Conservation (phyloP, 1,284 basidiomycete genomes). For the Boletus chippewaensis region DNA sequence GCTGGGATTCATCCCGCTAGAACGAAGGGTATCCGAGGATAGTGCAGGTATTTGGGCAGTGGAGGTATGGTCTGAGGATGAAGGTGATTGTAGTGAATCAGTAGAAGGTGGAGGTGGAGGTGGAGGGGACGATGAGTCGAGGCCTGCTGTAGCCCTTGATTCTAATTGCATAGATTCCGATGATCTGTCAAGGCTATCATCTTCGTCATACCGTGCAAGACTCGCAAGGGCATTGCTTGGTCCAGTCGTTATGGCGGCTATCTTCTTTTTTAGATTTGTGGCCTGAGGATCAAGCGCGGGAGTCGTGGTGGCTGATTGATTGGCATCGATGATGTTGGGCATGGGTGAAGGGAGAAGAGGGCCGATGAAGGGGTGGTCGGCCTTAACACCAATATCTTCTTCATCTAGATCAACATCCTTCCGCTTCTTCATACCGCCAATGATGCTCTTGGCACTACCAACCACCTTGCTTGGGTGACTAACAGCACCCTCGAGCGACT, state of each 20-base stretch:
- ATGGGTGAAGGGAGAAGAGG: constrained; percentile 51
- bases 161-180: constrained; percentile 22
- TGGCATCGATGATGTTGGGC: constrained; percentile 14
- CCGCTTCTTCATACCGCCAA: constrained; percentile 59
- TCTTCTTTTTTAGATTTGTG: constrained; percentile 52
- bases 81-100: constrained; percentile 24
- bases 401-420: constrained; percentile 41
- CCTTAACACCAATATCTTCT: constrained; percentile 45
- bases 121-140: constrained; percentile 20
- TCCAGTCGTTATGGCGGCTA: constrained; percentile 39
- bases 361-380: constrained; percentile 53
- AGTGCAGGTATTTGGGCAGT: constrained; percentile 21
- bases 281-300: constrained; percentile 52
- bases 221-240: constrained; percentile 42
- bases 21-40: constrained; percentile 23
- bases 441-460: constrained; percentile 34
- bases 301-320: constrained; percentile 2
- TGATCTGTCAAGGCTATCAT: constrained; percentile 36
- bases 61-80: constrained; percentile 18
- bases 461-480: constrained; percentile 22
- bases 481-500: constrained; percentile 59
- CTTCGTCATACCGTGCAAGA: constrained; percentile 52
- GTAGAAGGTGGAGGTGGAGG: constrained; percentile 26
- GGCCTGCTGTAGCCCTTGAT: constrained; percentile 24
- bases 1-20: constrained; percentile 34